phyloP scores from a whole-genome alignment of 2,329 filamentous ascomycete species.

The Botryotinia globosa region DNA sequence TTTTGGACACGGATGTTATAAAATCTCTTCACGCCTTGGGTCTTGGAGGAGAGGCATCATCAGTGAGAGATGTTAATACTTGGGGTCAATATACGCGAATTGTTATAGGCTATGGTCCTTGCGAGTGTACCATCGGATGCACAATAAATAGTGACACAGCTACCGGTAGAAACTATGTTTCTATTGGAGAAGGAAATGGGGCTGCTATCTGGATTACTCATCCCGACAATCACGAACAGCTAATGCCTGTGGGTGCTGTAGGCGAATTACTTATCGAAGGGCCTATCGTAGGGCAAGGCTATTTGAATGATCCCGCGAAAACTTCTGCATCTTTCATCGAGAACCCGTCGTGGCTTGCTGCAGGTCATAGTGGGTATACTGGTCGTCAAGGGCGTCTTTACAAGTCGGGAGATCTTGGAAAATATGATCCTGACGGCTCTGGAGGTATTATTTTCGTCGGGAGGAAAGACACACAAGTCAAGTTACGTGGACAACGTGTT shows the following conservation, averaged over 20 bases:
- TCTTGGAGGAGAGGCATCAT: slow-evolving; percentile 40
- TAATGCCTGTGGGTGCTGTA: slow-evolving; percentile 33
- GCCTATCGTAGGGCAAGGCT: slow-evolving; percentile 60
- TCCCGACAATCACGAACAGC: slow-evolving; percentile 24
- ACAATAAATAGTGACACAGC: slow-evolving; percentile 16
- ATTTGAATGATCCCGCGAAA: slow-evolving; percentile 56
- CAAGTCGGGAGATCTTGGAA: slow-evolving; percentile 59
- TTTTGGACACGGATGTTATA: slow-evolving; percentile 30
- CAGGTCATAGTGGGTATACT: neutral
- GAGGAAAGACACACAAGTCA: slow-evolving; percentile 66
- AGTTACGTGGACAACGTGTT: slow-evolving; percentile 63
- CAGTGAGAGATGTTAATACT: slow-evolving; percentile 39
- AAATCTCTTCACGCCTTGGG: slow-evolving; percentile 30
- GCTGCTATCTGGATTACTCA: slow-evolving; percentile 42
- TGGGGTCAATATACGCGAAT: slow-evolving; percentile 42
- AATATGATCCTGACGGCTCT: slow-evolving; percentile 50
- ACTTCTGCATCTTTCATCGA: slow-evolving; percentile 57
- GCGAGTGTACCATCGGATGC: slow-evolving; percentile 27
- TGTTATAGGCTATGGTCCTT: slow-evolving; percentile 45
- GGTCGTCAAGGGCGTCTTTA: slow-evolving; percentile 50
- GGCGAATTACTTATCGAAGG: slow-evolving; percentile 41
- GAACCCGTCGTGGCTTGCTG: slow-evolving; percentile 48
- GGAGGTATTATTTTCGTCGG: slow-evolving; percentile 53
- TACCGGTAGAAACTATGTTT: slow-evolving; percentile 23
- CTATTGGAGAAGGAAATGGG: slow-evolving; percentile 28